Evolutionary conservation across 129 eudicot species (phyloP).

Genomic region (Sambucus nigra): DNA sequence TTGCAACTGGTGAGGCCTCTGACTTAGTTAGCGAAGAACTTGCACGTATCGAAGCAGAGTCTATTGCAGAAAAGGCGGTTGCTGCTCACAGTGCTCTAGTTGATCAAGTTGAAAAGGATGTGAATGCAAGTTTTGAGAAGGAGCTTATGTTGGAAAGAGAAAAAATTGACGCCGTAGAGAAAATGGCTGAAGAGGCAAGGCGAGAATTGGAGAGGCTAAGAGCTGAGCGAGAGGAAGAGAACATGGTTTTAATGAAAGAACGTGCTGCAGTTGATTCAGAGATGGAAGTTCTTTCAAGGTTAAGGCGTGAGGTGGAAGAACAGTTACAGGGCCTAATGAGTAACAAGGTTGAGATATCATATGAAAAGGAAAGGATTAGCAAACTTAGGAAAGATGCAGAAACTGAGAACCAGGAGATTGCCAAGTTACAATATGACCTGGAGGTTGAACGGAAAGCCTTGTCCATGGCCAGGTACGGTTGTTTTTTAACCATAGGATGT

Average conservation of each 20-base stretch:
- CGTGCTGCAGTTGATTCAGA: constrained; percentile 85
- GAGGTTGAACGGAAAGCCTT: constrained; percentile 97
- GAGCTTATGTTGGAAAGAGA: constrained; percentile 71
- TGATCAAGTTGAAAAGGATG: constrained; percentile 80
- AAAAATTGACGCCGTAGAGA: constrained; percentile 57
- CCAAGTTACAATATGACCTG: constrained; percentile 76
- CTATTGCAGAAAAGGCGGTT: constrained; percentile 91
- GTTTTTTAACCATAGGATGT: neutral
- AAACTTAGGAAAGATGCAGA: constrained; percentile 77
- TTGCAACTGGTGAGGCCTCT: constrained; percentile 82
- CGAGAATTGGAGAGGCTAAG: constrained; percentile 57
- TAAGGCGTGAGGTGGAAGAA: constrained; percentile 76
- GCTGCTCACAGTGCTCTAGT: constrained; percentile 82
- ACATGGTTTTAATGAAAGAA: constrained; percentile 58
- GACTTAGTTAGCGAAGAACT: constrained; percentile 86
- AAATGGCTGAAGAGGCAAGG: constrained; percentile 75
- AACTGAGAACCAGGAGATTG: constrained; percentile 69
- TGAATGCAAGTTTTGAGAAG: constrained; percentile 63
- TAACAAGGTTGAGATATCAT: constrained; percentile 69
- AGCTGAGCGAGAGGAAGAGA: constrained; percentile 64
- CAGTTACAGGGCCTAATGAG: constrained; percentile 67
- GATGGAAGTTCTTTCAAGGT: constrained; percentile 80
- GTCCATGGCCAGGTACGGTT: constrained; percentile 83
- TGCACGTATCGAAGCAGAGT: constrained; percentile 92
- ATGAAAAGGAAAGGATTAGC: constrained; percentile 76